Evolutionary conservation across 192 early-diverging fungal genomes (phyloP), one percentile per base, ranked within the genome.

Genomic region (Podila clonocystis): DNA sequence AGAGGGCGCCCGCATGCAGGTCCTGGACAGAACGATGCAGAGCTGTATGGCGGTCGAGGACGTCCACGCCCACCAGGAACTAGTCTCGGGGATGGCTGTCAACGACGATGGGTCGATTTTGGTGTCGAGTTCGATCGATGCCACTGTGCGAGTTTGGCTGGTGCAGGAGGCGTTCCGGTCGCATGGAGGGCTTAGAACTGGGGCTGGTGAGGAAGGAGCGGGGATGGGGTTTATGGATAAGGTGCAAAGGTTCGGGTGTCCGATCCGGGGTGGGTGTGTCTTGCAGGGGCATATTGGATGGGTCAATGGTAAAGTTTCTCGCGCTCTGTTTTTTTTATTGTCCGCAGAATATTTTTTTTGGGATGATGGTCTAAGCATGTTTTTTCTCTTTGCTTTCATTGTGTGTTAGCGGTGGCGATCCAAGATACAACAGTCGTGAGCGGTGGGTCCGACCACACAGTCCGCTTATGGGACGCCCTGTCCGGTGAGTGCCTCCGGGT

Each of bases 11-110:
- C 41, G 72, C 15, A 79, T 79, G 63, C 70, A 79, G 30, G 61
- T 72, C 22, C 38, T 79, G 26, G 65, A 72, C 36, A 69, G 67
- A 62, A 34, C 62, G 9, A 13, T 76, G 20, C 61, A 55, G n/a
- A 2, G 65, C 15, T 9, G 52, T 24, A 26, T 76, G 9, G 15
- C 24, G 8, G 22, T 41, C 4, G 58, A 38, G 5, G 50, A 28
- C 15, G 70, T 17, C 6, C 28, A 64, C 19, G 29, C 29, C 15
- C 76, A 79, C 67, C 76, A 70, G 19, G 76, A 72, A 50, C 30
- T 79, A 55, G 34, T 79, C 59, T 79, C 76, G 12, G 69, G 70
- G 1, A 62, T 72, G 76, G 76, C 70, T 6, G 70, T 79, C 17
- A 79, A 79, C 36, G 70, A 79, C 9, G 9, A 36, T 28, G 76